phyloP scores from a whole-genome alignment of 176 grass and related monocot species.

The Thalia dealbata region DNA sequence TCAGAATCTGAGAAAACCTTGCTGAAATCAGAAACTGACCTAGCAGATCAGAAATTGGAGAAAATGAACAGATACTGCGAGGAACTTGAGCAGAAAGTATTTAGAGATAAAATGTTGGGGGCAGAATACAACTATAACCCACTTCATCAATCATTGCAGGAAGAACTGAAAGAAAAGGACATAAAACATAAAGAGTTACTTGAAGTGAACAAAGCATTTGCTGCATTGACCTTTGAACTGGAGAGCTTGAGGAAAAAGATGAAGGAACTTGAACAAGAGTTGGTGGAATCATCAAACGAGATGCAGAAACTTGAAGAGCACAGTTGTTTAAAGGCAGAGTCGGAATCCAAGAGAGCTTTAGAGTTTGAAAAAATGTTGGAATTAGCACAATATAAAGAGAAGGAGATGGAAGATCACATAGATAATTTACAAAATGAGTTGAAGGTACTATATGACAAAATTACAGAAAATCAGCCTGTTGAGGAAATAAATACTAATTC shows the following conservation, averaged over 20 bases:
- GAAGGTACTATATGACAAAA: slow-evolving; percentile 44
- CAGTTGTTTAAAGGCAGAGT: slow-evolving; percentile 44
- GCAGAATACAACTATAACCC: slow-evolving; percentile 57
- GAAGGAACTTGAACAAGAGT: slow-evolving; percentile 42
- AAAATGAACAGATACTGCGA: slow-evolving; percentile 41
- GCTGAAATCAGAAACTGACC: slow-evolving; percentile 21
- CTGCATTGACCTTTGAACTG: slow-evolving; percentile 36
- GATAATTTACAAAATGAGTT: slow-evolving; percentile 52
- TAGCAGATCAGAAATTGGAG: slow-evolving; percentile 30
- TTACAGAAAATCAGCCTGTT: slow-evolving; percentile 39
- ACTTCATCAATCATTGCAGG: slow-evolving; percentile 44
- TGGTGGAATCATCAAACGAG: slow-evolving; percentile 38
- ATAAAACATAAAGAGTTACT: slow-evolving; percentile 51
- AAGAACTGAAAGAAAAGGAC: slow-evolving; percentile 41
- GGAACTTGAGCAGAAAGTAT: slow-evolving; percentile 45
- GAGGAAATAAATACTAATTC: slow-evolving; percentile 42
- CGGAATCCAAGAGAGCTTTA: slow-evolving; percentile 54
- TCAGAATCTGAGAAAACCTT: slow-evolving; percentile 27
- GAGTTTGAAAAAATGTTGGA: slow-evolving; percentile 73
- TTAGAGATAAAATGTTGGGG: slow-evolving; percentile 44
- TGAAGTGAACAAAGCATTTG: slow-evolving; percentile 42
- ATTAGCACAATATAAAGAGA: slow-evolving; percentile 37
- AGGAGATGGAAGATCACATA: slow-evolving; percentile 63
- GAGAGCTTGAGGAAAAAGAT: slow-evolving; percentile 47
- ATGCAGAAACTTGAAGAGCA: slow-evolving; percentile 52